These are phyloP conservation scores for Panaeolus papilionaceus DNA, from an alignment of 768 basidiomycete species.

Conservation along the genomic window DNA sequence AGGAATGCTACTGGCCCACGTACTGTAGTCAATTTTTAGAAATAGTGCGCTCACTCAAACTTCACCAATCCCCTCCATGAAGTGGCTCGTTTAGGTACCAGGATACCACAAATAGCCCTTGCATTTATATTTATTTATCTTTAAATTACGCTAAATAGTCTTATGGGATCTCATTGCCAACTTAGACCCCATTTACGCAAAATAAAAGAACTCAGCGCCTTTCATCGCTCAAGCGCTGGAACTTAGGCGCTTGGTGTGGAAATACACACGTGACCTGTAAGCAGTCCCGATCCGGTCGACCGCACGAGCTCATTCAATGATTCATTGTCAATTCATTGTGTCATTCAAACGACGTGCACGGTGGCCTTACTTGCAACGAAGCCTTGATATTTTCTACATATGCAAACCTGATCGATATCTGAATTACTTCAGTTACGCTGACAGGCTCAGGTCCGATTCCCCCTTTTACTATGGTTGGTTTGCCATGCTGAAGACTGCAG, in stretches of 20 bases:
- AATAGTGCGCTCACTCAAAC: too few species aligned
- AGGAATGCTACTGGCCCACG: not conserved
- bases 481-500: constrained; percentile 6
- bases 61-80: too few species aligned
- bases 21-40: not conserved
- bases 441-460: constrained; percentile 5
- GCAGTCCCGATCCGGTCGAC: not conserved
- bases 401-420: not conserved
- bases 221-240: not conserved
- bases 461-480: not conserved
- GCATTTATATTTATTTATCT: not conserved
- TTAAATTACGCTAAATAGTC: not conserved
- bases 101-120: not conserved
- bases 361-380: not conserved
- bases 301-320: too few species aligned
- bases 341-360: too few species aligned
- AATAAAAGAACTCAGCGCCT: too few species aligned
- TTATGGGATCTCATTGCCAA: too few species aligned
- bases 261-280: not conserved
- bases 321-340: too few species aligned
- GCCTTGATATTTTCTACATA: not conserved
- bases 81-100: not conserved
- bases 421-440: not conserved
- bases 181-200: too few species aligned
- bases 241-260: not conserved